Conservation (phyloP, 1,284 basidiomycete genomes). For the Cryptococcus sp. region DNA sequence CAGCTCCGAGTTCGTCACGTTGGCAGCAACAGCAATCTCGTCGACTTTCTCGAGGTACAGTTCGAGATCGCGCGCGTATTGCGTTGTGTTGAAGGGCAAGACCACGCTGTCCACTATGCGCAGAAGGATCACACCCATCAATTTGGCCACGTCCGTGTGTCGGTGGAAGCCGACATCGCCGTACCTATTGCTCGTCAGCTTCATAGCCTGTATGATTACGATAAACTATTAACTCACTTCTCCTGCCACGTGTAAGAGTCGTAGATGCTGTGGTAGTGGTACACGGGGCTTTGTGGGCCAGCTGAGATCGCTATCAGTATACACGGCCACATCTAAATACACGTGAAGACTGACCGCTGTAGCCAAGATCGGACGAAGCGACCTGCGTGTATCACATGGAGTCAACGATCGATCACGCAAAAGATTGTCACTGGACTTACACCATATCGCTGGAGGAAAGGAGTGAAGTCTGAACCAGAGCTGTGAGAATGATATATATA, state of each 20-base stretch:
- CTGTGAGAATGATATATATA: slow-evolving; percentile 31
- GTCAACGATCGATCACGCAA: too few relatives aligned
- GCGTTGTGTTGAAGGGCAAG: slow-evolving; percentile 73
- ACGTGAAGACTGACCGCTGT: slow-evolving; percentile 51
- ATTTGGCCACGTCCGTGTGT: slow-evolving; percentile 69
- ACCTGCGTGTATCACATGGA: slow-evolving; percentile 10
- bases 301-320: slow-evolving; percentile 4
- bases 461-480: slow-evolving; percentile 68
- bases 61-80: slow-evolving; percentile 67
- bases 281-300: slow-evolving; percentile 62
- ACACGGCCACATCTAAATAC: background rate
- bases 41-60: slow-evolving; percentile 64
- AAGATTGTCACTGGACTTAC: slow-evolving; percentile 45
- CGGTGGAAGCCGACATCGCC: slow-evolving; percentile 74
- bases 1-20: slow-evolving; percentile 34
- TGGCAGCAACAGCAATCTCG: slow-evolving; percentile 48
- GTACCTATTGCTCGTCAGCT: slow-evolving; percentile 52
- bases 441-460: slow-evolving; percentile 63
- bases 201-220: too few relatives aligned
- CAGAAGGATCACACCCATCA: slow-evolving; percentile 64
- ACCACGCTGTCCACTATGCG: slow-evolving; percentile 64
- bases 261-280: slow-evolving; percentile 73
- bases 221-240: slow-evolving; percentile 22
- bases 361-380: slow-evolving; percentile 57
- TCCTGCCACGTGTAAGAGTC: slow-evolving; percentile 72